Base-by-base conservation (phyloP, 2,329 filamentous ascomycete species). In the Colletotrichum horii region DNA sequence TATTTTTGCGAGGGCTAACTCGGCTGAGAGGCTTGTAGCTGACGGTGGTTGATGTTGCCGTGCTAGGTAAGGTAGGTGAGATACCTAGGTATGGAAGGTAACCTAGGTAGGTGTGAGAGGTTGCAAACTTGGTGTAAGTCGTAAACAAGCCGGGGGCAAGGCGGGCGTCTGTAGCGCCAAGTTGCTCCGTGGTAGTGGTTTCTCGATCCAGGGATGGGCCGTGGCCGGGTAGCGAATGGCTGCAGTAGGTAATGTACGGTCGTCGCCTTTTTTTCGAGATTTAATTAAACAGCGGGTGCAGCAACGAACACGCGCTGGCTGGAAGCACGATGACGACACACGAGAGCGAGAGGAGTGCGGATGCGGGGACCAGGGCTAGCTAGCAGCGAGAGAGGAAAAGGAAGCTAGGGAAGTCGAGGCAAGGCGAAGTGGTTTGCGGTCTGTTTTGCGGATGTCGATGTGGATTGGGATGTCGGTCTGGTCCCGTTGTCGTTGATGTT, bases 251-350 rank as follows among this genome's bases (percentile, higher is more conserved):
- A 28, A 28, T 28, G 28, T 28, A 28, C 28, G 28, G 28, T 28
- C 28, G 28, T 28, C 28, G 28, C 28, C 8, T 58, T 24, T 34
- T 58, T 56, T 48, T 70, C 65, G 61, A 62, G 22, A 60, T 67
- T 56, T 52, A 71, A 75, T 65, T 55, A 67, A 75, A 66, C 56
- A 62, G n/a, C 69, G 30, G 38, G 55, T 71, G 64, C 48, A 70
- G 56, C 38, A 38, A 70, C 60, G 30, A 30, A 64, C 43, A 58
- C 26, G 71, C 58, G 71, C 69, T 66, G 30, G 52, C 26, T n/a
- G 26, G 56, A 75, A 68, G 75, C 72, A 75, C 75, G 67, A 77
- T 77, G 75, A 75, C 75, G 75, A 75, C 72, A 77, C 66, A 62
- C 43, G 43, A 52, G n/a, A 52, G 43, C 43, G 43, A 52, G n/a